These are phyloP conservation scores for Naganishia albida DNA, from an alignment of 1,284 basidiomycete species.

Conservation along the genomic window DNA sequence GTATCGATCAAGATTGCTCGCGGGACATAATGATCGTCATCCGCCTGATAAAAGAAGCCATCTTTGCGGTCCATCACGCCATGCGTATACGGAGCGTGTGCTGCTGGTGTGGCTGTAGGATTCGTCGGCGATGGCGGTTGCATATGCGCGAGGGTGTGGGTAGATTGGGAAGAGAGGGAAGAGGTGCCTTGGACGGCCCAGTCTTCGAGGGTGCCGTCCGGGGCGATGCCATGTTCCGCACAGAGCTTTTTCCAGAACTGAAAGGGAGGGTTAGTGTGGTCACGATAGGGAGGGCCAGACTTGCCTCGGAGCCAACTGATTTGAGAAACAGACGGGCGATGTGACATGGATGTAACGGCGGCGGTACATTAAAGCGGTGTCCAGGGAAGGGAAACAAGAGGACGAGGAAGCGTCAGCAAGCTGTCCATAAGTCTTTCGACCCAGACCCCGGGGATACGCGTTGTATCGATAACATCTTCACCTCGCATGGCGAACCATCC, in stretches of 20 bases:
- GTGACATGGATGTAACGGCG: too few relatives aligned
- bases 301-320: constrained; percentile 47
- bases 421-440: too few relatives aligned
- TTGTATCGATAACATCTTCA: too few relatives aligned
- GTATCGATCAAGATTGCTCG: constrained; percentile 94
- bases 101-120: constrained; percentile 50
- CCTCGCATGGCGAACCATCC: too few relatives aligned
- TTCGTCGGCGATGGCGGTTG: constrained; percentile 21
- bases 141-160: constrained; percentile 15
- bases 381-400: too few relatives aligned
- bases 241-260: constrained; percentile 92
- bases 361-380: too few relatives aligned
- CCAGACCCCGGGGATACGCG: too few relatives aligned
- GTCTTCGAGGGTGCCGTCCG: constrained; percentile 88
- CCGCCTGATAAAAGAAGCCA: constrained; percentile 99
- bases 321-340: neutral
- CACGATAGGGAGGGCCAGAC: constrained; percentile 1
- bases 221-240: constrained; percentile 92
- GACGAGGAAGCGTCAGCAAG: too few relatives aligned
- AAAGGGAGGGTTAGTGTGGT: neutral
- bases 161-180: constrained; percentile 21
- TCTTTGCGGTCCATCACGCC: constrained; percentile 87
- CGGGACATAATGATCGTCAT: constrained; percentile 99
- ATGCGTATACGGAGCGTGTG: constrained; percentile 10
- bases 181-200: constrained; percentile 62